Base-by-base conservation (phyloP, 106 monocot species). In the Dioscorea zingiberensis region DNA sequence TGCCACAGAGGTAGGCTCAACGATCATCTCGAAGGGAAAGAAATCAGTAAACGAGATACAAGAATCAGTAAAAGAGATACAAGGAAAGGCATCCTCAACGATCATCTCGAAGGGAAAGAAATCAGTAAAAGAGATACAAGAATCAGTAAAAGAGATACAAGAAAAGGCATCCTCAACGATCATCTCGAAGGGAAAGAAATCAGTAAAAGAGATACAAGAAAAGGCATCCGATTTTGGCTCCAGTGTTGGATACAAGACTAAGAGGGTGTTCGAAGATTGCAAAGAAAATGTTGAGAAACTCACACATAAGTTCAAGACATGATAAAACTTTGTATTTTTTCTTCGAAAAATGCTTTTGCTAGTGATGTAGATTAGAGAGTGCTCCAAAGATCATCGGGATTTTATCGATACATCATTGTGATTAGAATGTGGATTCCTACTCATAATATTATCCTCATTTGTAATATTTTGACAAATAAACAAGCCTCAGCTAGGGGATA, bases 241-340 rank as follows among this genome's bases (percentile, higher is more conserved):
- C 13, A 71, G 48, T 47, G 13, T 83, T 4, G 65, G 70, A 21
- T 81, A 88, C n/a, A 81, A 71, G 53, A 79, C 83, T 1, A 88
- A 73, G 78, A 83, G 82, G 59, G 79, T 70, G 7, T 59, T 72
- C 2, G 84, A 80, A 53, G 97, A 98, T 63, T 91, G 78, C 76
- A 87, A 75, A 56, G 88, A 76, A 47, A 65, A 76, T 18, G 63
- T 86, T 2, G 85, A 68, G 47, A 85, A 76, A 64, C 62, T 88
- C 30, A 63, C 83, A 0, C 83, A 86, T 48, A 93, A 71, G 66
- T 89, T 89, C 64, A 94, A 89, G 69, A 66, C 80, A 18, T 80
- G 62, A 62, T 32, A 4, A 62, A 51, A 38, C 0, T 10, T 38
- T 38, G 38, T 6, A 6, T n/a, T n/a, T n/a, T n/a, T n/a, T n/a